Base-by-base conservation (phyloP, 495 filamentous ascomycete species). In the Penicillium goetzii region DNA sequence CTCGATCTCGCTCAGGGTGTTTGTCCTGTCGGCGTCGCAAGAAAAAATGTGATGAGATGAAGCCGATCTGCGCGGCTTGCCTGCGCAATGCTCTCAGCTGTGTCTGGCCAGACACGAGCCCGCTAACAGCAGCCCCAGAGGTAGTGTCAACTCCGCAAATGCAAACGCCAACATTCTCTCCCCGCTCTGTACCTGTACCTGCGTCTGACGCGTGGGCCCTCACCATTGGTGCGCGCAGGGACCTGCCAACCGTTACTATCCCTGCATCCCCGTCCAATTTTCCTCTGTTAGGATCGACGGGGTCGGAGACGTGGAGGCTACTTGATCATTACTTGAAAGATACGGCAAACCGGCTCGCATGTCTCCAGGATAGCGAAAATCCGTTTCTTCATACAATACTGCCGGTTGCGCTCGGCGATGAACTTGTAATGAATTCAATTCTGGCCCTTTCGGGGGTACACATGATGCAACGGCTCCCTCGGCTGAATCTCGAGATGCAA, bases 11-110 rank as follows among this genome's bases (percentile, higher is more conserved):
- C 19, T 45, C 36, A 49, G 66, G 66, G 23, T 68, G 66, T 45
- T 58, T 68, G 54, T 59, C 62, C 49, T 68, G 66, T 25, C 49
- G 62, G 50, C 62, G 62, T 49, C 66, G 66, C 47, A 68, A 68
- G 40, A 68, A 68, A 63, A 65, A 68, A 62, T 65, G 66, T 41
- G 66, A 65, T 43, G 66, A 68, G 56, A 30, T 52, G 28, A 62
- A 68, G 52, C 66, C 66, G 11, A 57, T 57, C 56, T 68, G 63
- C 59, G 58, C 66, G 26, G 66, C 66, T 40, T 68, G 66, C 56
- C 50, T 65, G 53, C 66, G 62, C 59, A 68, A 68, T 62, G 53
- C 52, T 55, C 57, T 68, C 33, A 43, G 36, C 9, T 68, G 66
- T 38, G 15, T 57, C n/a, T 68, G 66, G 66, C 63, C 66, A 53